Evolutionary conservation across 2,329 filamentous ascomycete genomes (phyloP), one percentile per base, ranked within the genome.

Genomic region (Lachnellula subtilissima): DNA sequence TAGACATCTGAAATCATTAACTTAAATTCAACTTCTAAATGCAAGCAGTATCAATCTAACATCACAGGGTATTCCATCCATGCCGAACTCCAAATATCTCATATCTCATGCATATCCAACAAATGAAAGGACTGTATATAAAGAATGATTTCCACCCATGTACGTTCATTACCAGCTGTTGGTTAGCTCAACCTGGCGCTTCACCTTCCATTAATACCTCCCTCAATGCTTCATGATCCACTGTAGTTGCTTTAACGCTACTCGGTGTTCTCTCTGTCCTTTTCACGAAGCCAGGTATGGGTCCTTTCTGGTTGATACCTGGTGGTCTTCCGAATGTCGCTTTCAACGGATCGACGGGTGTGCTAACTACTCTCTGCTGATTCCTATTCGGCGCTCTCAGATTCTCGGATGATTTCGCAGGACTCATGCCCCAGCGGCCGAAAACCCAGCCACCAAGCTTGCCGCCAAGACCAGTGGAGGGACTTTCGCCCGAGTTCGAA

Each of bases 271-370:
- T 66, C n/a, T 65, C 64, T 2, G 40, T 45, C 54, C 81, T 76
- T 25, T 83, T 77, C 11, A 61, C 50, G 61, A 93, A 87, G 0
- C 89, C 89, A 0, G 87, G 83, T 45, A 94, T 86, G 0, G 83
- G 78, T 0, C 89, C 89, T 1, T 82, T 79, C 68, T 93, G 89
- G 65, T 94, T 94, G 67, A 94, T 90, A 0, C 89, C 89, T 1
- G 88, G 82, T 4, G 81, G 73, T 45, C 89, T 78, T 45, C 75
- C 75, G 36, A 73, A 52, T 11, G 74, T 71, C 54, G 61, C 59
- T 53, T 59, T 57, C 48, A 69, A 69, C 70, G 55, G 64, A 72
- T 56, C 73, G 62, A 42, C 64, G 61, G 73, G 68, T 23, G 70
- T 70, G 36, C 67, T 68, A 37, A 71, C 65, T 15, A 66, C 50